Base-by-base conservation (phyloP, 768 basidiomycete species). In the Mycena crocata region DNA sequence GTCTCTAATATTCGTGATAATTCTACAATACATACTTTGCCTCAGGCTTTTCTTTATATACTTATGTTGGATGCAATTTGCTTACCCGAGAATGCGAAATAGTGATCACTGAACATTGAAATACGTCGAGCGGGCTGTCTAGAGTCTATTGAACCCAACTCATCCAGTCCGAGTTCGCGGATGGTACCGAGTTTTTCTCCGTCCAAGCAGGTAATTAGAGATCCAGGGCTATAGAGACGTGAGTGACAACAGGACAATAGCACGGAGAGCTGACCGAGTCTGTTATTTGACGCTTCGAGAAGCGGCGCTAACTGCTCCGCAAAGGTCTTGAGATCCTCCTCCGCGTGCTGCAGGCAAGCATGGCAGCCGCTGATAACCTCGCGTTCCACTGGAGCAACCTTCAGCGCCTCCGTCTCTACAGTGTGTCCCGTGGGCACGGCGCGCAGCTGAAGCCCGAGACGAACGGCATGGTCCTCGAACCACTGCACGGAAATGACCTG, bases 281-380 rank as follows among this genome's bases (percentile, higher is more conserved):
- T 30, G 26, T 5, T n/a, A 44, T 61, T 61, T 28, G 59, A 61
- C 34, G 21, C 59, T 42, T 61, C 59, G 19, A 61, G 40, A 15
- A 26, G 10, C 37, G 31, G 28, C 35, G 48, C 39, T n/a, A 61
- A 39, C 37, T 52, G 59, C 7, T 2, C 21, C 49, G 49, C 37
- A 21, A 51, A 61, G 59, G 37, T 51, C 28, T 35, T 30, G 7
- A 61, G 50, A 24, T 51, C 26, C 19, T 21, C 12, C 6, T 23
- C 37, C 15, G 59, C 50, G 5, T n/a, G 4, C 4, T 31, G 37
- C 15, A 17, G 4, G 44, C 59, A 61, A 3, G 28, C 49, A 23
- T 21, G 59, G 28, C 59, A 61, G 39, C 5, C 24, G 48, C 40
- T 39, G 30, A 61, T 52, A n/a, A 17, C 30, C n/a, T 51, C 37